Conservation (phyloP, 1,284 basidiomycete species). For the Cystobasidium slooffiae region DNA sequence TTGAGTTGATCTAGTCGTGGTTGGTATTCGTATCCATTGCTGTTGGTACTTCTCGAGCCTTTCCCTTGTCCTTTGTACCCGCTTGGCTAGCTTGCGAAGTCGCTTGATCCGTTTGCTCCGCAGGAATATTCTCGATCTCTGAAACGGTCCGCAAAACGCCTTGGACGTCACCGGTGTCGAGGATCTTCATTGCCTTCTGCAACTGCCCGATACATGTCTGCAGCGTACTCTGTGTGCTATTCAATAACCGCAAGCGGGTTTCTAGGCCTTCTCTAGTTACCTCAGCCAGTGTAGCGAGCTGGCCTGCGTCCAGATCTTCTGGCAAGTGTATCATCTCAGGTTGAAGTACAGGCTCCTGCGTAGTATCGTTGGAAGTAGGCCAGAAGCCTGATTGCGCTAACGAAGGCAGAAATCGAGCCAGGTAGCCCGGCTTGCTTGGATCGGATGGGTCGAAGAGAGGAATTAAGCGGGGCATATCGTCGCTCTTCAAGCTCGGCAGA, state of each 20-base stretch:
- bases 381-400: slow-evolving; percentile 40
- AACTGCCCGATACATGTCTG: slow-evolving; percentile 48
- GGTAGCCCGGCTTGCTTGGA: slow-evolving; percentile 41
- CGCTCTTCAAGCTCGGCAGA: not conserved
- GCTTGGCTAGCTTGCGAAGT: not conserved
- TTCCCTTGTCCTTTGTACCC: slow-evolving; percentile 5
- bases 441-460: slow-evolving; percentile 42
- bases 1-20: too few species aligned
- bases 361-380: slow-evolving; percentile 31
- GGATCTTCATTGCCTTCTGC: slow-evolving; percentile 28
- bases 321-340: slow-evolving; percentile 46
- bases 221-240: slow-evolving; percentile 49
- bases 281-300: slow-evolving; percentile 20
- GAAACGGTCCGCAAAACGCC: slow-evolving; percentile 14
- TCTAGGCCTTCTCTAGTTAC: slow-evolving; percentile 42
- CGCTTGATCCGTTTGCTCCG: not conserved
- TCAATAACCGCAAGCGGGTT: slow-evolving; percentile 29
- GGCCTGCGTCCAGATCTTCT: slow-evolving; percentile 1
- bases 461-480: slow-evolving; percentile 29
- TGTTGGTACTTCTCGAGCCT: not conserved
- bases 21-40: too few species aligned
- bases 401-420: slow-evolving; percentile 46
- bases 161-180: slow-evolving; percentile 30
- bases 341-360: not conserved
- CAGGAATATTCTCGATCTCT: slow-evolving; percentile 1